A percentile compares a stretch with the other conserved stretches of the same genome.
Evolutionary conservation across 202 grass and related monocot species (phyloP).

Genomic region (Digitaria exilis): DNA sequence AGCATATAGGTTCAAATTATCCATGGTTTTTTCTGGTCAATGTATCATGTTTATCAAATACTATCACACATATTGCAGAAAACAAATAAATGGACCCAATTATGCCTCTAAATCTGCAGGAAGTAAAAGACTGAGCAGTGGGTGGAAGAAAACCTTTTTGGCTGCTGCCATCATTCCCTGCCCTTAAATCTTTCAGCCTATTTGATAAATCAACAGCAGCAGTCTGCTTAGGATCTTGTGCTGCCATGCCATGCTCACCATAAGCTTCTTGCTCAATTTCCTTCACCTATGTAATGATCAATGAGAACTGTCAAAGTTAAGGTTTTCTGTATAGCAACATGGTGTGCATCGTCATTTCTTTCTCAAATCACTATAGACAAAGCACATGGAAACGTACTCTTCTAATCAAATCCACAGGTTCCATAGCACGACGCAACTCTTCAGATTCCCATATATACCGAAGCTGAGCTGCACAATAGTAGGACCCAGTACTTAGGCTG

Average conservation of each 20-base stretch:
- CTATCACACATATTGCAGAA: not conserved
- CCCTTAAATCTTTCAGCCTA: slow-evolving; percentile 72
- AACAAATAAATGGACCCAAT: not conserved
- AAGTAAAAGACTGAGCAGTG: not conserved
- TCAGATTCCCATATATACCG: slow-evolving; percentile 84
- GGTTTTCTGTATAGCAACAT: not conserved
- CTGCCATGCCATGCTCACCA: slow-evolving; percentile 51
- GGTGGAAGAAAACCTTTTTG: slow-evolving; percentile 70
- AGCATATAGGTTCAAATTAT: slow-evolving; percentile 11
- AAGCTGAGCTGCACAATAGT: slow-evolving; percentile 63
- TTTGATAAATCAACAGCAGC: slow-evolving; percentile 90
- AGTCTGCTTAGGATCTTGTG: slow-evolving; percentile 71
- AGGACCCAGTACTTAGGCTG: not conserved
- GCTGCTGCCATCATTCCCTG: slow-evolving; percentile 78
- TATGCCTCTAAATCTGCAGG: not conserved
- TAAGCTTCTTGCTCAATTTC: slow-evolving; percentile 89
- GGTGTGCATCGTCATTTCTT: not conserved
- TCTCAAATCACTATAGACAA: not conserved
- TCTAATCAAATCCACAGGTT: slow-evolving; percentile 86
- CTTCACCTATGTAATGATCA: slow-evolving; percentile 62
- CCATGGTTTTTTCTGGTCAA: not conserved
- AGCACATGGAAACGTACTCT: slow-evolving; percentile 58
- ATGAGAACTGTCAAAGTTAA: not conserved
- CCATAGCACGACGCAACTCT: slow-evolving; percentile 76
- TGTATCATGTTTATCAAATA: not conserved